Evolutionary conservation across 257 asterid genomes (phyloP).

Genomic region (Solanum lycopersicoides): DNA sequence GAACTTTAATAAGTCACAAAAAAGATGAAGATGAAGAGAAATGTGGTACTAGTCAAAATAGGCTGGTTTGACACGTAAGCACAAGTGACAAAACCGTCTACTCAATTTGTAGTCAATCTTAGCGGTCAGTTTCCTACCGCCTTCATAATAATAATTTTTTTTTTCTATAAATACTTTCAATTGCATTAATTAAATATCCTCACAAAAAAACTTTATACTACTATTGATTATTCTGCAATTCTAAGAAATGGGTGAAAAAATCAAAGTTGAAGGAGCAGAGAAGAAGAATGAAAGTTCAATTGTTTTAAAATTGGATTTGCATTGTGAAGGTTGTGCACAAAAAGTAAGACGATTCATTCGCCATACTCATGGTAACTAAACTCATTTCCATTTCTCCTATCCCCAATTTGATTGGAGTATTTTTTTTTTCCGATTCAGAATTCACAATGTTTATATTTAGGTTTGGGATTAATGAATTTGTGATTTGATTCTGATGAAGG

Average conservation of each 20-base stretch:
- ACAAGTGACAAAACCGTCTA: not conserved
- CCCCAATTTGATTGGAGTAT: not conserved
- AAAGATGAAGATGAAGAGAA: not conserved
- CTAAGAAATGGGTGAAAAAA: not conserved
- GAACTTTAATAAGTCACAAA: too few species aligned
- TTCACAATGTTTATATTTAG: not conserved
- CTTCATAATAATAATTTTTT: not conserved
- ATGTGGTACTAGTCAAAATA: not conserved
- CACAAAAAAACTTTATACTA: not conserved
- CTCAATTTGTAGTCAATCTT: not conserved
- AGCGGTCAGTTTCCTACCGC: not conserved
- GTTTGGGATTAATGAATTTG: not conserved
- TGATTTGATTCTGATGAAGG: not conserved
- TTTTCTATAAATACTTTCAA: not conserved
- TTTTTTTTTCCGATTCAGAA: not conserved
- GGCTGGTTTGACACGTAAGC: not conserved
- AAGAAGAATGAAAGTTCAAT: not conserved
- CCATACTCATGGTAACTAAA: slow-evolving; percentile 8
- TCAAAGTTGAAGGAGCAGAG: not conserved
- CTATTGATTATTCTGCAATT: not conserved
- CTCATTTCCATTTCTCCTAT: not conserved
- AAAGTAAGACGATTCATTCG: slow-evolving; percentile 16
- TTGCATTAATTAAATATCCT: not conserved
- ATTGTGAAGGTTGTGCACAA: slow-evolving; percentile 26
- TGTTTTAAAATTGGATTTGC: slow-evolving; percentile 20